These are phyloP conservation scores for Graphilbum ipis-grandicollis DNA, from an alignment of 2,329 filamentous ascomycete species.

Conservation along the genomic window DNA sequence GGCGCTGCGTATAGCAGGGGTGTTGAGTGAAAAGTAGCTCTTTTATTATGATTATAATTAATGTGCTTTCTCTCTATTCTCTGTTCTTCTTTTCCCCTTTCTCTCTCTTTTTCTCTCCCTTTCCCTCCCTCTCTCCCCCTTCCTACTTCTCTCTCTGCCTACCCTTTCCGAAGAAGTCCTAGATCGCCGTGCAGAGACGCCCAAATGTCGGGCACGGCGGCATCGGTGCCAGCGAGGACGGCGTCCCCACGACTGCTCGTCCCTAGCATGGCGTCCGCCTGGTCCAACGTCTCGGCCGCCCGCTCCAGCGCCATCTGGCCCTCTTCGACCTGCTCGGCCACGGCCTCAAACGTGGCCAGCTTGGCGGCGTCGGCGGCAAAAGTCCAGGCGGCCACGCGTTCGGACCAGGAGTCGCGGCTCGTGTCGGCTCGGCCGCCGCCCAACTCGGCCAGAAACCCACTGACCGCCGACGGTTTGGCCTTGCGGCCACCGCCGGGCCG, in stretches of 20 bases:
- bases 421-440: background rate
- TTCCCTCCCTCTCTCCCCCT: no score
- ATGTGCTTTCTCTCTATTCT: no score
- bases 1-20: conserved; percentile 60
- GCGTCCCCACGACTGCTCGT: conserved; percentile 7
- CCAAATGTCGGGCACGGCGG: conserved; percentile 24
- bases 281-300: conserved; percentile 29
- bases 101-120: no score
- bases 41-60: no score
- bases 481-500: background rate
- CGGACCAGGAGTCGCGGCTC: conserved; percentile 16
- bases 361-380: conserved; percentile 43
- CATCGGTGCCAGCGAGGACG: conserved; percentile 16
- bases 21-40: conserved; percentile 34
- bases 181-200: conserved; percentile 33
- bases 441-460: background rate
- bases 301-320: conserved; percentile 38
- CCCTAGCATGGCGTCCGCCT: conserved; percentile 31
- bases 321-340: conserved; percentile 41
- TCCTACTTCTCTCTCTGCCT: no score
- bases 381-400: conserved; percentile 38
- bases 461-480: background rate
- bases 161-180: conserved; percentile 24
- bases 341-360: conserved; percentile 36
- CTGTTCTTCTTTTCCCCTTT: no score